Base-by-base conservation (phyloP, 306 rosid species). In the Lathyrus aphaca region DNA sequence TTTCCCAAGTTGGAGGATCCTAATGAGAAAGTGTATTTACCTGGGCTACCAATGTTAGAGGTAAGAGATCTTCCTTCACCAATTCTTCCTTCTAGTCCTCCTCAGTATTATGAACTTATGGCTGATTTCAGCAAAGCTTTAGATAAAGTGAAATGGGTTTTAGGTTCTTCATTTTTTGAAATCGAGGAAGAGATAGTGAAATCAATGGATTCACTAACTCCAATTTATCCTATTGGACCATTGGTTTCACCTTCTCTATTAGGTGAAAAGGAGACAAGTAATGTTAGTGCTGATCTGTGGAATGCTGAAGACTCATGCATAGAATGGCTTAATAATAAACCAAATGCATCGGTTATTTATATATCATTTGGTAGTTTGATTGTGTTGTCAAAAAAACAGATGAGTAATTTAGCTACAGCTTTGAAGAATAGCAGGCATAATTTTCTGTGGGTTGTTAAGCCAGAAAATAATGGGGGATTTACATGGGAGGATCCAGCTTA, bases 381-480 rank as follows among this genome's bases (percentile, higher is more conserved):
- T 12, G 79, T 81, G 1, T 10, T 81, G 30, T 77, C 87, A 0
- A 73, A 76, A 9, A 14, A 57, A 5, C 84, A 86, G 32, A 67
- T 86, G 2, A 72, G 82, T 5, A 81, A 72, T 30, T 68, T 86
- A 62, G 82, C 86, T 1, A 18, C 0, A 25, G 88, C 82, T 18
- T 37, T 89, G 77, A 82, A 42, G 72, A 80, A 77, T 16, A 82
- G 70, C 70, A 64, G 77, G 10, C 84, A 66, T 18, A 21, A 77
- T 0, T 89, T 89, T 73, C 49, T 89, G 6, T 89, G 91, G 96
- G 89, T 86, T 13, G 42, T 86, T 4, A 89, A 82, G 72, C 75
- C 76, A 23, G 13, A 62, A 1, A 78, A 30, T 3, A 46, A 73
- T 37, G 64, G 65, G 16, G 45, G 65, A 35, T 9, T 4, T 39